Conservation (phyloP, 2,329 filamentous ascomycete genomes). For the Xylaria sp. region DNA sequence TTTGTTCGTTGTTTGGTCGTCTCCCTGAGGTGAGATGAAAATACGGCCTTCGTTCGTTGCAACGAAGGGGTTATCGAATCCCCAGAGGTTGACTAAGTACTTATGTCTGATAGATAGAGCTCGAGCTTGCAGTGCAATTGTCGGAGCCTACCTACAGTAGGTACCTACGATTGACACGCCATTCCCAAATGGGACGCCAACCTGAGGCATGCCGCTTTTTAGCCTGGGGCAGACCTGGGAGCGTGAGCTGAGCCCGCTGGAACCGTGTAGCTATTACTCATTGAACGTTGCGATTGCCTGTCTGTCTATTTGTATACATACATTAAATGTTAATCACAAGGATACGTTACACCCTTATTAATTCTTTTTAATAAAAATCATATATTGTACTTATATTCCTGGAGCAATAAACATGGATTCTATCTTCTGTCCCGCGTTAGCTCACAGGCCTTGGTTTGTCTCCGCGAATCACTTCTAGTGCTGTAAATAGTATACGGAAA, state of each 20-base stretch:
- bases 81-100: too few species aligned
- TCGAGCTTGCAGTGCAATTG: constrained; percentile 20
- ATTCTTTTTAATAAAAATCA: background rate
- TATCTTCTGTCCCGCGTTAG: constrained; percentile 5
- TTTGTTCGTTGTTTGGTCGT: background rate
- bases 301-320: background rate
- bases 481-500: constrained; percentile 7
- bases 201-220: background rate
- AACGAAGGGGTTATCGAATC: background rate
- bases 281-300: background rate
- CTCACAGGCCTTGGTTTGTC: constrained; percentile 3
- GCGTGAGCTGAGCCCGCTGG: background rate
- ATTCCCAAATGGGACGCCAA: background rate
- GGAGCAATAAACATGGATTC: constrained; percentile 8
- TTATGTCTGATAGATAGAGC: background rate
- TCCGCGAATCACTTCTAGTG: constrained; percentile 2
- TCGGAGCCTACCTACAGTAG: too few species aligned
- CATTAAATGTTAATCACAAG: constrained; percentile 1
- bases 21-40: background rate
- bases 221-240: too few species aligned
- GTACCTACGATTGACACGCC: background rate
- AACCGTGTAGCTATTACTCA: background rate
- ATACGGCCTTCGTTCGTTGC: constrained; percentile 5
- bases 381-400: background rate
- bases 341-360: background rate